Evolutionary conservation across 805 yeast genomes (phyloP).

Genomic region (Saturnispora quitensis): DNA sequence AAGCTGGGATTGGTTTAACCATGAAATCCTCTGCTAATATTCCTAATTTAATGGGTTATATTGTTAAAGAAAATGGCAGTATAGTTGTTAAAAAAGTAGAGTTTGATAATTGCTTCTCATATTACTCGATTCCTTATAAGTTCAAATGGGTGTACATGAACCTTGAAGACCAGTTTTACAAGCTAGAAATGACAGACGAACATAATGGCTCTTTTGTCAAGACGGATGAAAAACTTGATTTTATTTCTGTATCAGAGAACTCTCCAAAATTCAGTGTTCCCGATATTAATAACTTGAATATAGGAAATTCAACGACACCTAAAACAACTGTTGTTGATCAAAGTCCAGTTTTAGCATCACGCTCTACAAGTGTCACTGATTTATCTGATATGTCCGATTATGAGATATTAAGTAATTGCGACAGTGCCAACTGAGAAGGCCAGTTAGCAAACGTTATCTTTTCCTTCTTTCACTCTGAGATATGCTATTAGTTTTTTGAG

Average conservation of each 20-base stretch:
- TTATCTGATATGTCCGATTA: slow-evolving; percentile 5
- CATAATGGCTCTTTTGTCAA: slow-evolving; percentile 1
- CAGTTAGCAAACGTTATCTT: background rate
- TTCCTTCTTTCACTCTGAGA: background rate
- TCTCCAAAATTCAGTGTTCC: background rate
- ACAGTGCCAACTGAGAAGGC: background rate
- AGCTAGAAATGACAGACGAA: slow-evolving; percentile 1
- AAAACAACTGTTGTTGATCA: background rate
- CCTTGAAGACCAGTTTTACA: background rate
- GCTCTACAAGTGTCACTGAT: background rate
- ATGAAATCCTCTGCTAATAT: background rate
- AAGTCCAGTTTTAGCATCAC: background rate
- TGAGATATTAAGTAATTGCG: slow-evolving; percentile 3
- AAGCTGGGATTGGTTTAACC: background rate
- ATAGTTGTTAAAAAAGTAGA: background rate
- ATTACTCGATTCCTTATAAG: background rate
- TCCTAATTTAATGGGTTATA: background rate
- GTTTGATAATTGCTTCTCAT: background rate
- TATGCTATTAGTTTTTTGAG: background rate
- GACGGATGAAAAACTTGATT: background rate
- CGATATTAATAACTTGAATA: background rate
- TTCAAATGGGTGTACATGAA: background rate
- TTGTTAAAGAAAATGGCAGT: background rate
- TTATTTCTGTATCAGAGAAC: no score
- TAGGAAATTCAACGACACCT: background rate